phyloP scores from a whole-genome alignment of 805 yeast genomes.

The Grigorovia transvaalensis region DNA sequence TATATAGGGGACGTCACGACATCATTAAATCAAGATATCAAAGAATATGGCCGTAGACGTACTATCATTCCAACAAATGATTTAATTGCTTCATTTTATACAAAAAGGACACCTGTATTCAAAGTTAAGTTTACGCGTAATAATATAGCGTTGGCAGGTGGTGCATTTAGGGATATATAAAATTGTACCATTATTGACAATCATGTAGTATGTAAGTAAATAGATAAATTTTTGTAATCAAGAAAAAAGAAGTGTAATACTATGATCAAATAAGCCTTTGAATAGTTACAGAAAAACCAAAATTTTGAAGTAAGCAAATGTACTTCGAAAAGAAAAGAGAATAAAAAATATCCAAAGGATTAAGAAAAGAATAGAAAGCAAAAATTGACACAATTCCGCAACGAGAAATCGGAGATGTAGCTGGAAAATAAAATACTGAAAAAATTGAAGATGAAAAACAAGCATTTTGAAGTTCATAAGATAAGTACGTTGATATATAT shows the following conservation, averaged over 20 bases:
- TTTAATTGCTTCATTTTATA: constrained; percentile 86
- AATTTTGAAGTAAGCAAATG: no score
- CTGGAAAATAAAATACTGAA: no score
- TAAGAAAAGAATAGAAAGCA: no score
- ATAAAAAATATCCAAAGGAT: no score
- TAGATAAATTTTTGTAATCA: not conserved
- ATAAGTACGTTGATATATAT: no score
- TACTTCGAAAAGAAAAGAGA: no score
- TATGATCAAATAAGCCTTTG: no score
- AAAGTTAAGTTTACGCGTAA: constrained; percentile 86
- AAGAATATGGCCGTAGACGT: constrained; percentile 43
- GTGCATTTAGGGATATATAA: constrained; percentile 52
- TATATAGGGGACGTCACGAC: constrained; percentile 28
- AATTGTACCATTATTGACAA: not conserved
- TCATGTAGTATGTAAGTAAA: not conserved
- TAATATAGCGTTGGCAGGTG: constrained; percentile 86
- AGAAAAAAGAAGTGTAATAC: not conserved
- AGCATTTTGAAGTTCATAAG: no score
- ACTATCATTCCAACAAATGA: constrained; percentile 79
- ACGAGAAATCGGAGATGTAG: no score
- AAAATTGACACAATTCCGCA: no score
- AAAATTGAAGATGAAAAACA: no score
- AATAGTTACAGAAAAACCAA: no score
- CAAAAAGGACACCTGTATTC: constrained; percentile 89
- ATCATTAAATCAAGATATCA: constrained; percentile 30